Conservation (phyloP, 2,329 filamentous ascomycete genomes). For the Fusarium sp. region DNA sequence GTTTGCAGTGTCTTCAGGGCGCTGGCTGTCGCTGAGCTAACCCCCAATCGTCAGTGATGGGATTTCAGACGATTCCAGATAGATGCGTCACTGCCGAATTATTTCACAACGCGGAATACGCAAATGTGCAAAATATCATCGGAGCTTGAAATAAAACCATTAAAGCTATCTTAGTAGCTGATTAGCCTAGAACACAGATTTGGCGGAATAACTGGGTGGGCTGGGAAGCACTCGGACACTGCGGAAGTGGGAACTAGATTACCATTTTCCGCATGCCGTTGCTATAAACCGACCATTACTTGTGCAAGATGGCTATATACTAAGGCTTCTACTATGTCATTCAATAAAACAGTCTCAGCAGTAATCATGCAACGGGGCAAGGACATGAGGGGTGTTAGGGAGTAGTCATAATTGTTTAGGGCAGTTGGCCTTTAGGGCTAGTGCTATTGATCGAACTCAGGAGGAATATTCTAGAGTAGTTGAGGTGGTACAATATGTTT, state of each 20-base stretch:
- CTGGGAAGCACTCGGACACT: background rate
- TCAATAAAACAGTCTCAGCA: background rate
- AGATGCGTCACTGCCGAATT: conserved; percentile 1
- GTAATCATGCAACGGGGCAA: background rate
- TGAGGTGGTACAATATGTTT: background rate
- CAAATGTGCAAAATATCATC: background rate
- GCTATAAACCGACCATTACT: background rate
- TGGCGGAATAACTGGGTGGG: background rate
- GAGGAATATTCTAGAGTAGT: background rate
- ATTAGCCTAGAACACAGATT: background rate
- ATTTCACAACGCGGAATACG: background rate
- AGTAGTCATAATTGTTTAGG: background rate
- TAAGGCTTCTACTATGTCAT: background rate
- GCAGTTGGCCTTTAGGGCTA: background rate
- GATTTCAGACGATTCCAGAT: background rate
- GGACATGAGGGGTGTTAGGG: background rate
- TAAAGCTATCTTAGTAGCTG: rapidly evolving
- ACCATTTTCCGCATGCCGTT: background rate
- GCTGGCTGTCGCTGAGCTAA: background rate
- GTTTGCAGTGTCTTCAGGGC: background rate
- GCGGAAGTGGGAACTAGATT: background rate
- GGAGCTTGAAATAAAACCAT: rapidly evolving
- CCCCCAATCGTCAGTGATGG: conserved; percentile 16
- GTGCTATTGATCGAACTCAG: background rate
- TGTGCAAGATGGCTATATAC: background rate